These are phyloP conservation scores for Elaeagnus macrophylla DNA, from an alignment of 306 rosid species.

Conservation along the genomic window DNA sequence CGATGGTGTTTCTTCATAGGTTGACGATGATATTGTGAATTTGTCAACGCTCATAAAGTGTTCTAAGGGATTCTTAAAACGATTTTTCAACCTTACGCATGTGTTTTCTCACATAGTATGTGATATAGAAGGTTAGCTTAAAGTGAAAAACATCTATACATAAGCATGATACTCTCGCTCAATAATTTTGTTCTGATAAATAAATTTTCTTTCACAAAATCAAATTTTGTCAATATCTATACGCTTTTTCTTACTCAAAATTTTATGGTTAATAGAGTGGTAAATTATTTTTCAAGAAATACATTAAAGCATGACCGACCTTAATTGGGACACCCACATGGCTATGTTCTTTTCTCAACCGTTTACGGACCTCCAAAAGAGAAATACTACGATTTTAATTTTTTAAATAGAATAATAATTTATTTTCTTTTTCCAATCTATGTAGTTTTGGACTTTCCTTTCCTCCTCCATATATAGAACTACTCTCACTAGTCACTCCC, in stretches of 20 bases:
- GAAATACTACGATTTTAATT: slow-evolving; percentile 3
- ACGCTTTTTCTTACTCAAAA: no score
- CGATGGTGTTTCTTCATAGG: no score
- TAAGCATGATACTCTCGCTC: no score
- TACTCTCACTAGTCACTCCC: slow-evolving; percentile 44
- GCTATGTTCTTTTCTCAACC: slow-evolving; percentile 42
- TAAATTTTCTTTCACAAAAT: no score
- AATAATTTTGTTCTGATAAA: no score
- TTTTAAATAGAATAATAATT: neutral
- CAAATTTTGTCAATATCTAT: neutral
- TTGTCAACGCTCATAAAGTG: no score
- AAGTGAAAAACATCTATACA: no score
- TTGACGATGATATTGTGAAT: no score
- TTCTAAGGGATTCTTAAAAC: no score
- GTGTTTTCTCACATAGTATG: no score
- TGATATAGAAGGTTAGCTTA: no score
- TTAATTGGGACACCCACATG: slow-evolving; percentile 51
- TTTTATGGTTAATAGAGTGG: neutral
- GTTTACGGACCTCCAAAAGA: slow-evolving; percentile 34
- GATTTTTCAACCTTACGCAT: no score
- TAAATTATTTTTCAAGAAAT: slow-evolving; percentile 11
- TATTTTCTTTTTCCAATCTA: slow-evolving; percentile 22
- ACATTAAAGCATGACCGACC: slow-evolving; percentile 67
- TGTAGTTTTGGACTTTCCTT: slow-evolving; percentile 31
- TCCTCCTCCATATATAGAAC: slow-evolving; percentile 47